These are phyloP conservation scores for Boletus bicolor DNA, from an alignment of 768 basidiomycete species.

Conservation along the genomic window DNA sequence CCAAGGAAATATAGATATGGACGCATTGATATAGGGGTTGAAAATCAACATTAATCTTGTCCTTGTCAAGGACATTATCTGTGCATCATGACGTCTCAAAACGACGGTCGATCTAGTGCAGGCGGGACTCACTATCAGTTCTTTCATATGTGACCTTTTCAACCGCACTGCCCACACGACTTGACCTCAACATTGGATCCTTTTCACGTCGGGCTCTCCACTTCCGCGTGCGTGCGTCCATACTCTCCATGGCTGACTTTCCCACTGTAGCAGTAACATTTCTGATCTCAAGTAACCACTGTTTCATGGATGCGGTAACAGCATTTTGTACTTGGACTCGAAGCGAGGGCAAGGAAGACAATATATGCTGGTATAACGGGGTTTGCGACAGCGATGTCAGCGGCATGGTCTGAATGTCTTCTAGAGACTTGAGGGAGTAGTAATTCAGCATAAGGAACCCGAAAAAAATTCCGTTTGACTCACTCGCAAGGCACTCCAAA, in stretches of 20 bases:
- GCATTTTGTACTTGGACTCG: constrained; percentile 88
- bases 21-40: constrained; percentile 95
- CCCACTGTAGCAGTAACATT: constrained; percentile 87
- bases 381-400: constrained; percentile 87
- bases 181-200: constrained; percentile 72
- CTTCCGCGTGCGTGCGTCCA: constrained; percentile 77
- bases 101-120: neutral
- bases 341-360: constrained; percentile 88
- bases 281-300: constrained; percentile 94
- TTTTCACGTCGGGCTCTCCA: constrained; percentile 85
- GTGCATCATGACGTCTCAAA: constrained; percentile 8
- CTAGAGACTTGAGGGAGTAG: constrained; percentile 67
- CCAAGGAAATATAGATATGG: constrained; percentile 90
- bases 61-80: constrained; percentile 94
- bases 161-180: constrained; percentile 86
- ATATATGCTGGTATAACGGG: constrained; percentile 86
- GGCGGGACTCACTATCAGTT: constrained; percentile 73
- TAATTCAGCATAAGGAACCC: constrained; percentile 31
- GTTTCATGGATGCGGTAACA: constrained; percentile 92
- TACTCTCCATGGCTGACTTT: constrained; percentile 80
- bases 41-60: constrained; percentile 86
- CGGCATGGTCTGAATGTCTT: constrained; percentile 91
- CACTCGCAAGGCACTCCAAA: constrained; percentile 95
- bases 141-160: constrained; percentile 92
- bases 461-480: constrained; percentile 30